These are phyloP conservation scores for Trifolium repens DNA, from an alignment of 306 rosid species.

Conservation along the genomic window DNA sequence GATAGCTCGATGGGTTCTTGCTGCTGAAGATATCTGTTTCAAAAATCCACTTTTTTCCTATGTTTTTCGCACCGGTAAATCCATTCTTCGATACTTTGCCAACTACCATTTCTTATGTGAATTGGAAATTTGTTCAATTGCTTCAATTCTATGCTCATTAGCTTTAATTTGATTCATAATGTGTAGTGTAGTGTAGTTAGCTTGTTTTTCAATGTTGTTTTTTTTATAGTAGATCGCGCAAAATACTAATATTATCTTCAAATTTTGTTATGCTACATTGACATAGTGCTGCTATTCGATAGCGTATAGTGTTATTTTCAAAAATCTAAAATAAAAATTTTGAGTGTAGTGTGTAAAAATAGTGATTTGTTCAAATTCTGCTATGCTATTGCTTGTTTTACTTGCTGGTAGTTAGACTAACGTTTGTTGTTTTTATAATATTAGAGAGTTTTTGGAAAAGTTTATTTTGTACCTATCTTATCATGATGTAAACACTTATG, in stretches of 20 bases:
- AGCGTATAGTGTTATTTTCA: not conserved
- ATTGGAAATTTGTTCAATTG: not conserved
- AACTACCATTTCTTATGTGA: not conserved
- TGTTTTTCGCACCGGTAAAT: slow-evolving; percentile 74
- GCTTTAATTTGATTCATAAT: not conserved
- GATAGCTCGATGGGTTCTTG: slow-evolving; percentile 74
- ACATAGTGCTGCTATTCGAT: not conserved
- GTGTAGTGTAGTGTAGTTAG: not conserved
- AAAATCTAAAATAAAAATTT: no score
- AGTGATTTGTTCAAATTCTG: not conserved
- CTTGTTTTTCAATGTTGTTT: not conserved
- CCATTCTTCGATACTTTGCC: not conserved
- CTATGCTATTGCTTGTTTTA: not conserved
- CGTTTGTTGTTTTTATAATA: not conserved
- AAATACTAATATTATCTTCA: not conserved
- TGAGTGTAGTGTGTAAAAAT: not conserved
- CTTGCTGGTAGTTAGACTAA: not conserved
- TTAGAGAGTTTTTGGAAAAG: not conserved
- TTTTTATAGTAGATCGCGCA: not conserved
- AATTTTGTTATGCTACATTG: not conserved
- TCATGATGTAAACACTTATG: not conserved
- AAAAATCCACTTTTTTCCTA: slow-evolving; percentile 59
- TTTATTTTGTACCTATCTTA: not conserved
- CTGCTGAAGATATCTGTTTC: slow-evolving; percentile 93
- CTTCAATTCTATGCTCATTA: not conserved